These are phyloP conservation scores for Penstemon newberryi DNA, from an alignment of 257 asterid species.

Conservation along the genomic window DNA sequence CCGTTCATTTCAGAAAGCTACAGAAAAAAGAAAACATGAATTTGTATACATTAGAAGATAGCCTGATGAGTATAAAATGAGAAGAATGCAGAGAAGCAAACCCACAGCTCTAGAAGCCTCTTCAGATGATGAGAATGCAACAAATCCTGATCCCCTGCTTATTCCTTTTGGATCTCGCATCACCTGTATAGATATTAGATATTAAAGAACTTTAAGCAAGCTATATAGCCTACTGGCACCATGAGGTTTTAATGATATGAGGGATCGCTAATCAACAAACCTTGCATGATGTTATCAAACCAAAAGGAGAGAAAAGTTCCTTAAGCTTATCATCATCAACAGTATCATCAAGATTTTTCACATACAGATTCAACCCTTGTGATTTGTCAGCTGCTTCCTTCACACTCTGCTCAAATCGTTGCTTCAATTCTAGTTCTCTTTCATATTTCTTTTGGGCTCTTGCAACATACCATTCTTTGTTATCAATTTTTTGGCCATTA, in stretches of 20 bases:
- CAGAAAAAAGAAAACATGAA: neutral
- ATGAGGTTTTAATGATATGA: neutral
- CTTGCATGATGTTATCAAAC: constrained; percentile 64
- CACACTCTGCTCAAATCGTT: constrained; percentile 37
- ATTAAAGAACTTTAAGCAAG: neutral
- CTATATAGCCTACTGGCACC: no score
- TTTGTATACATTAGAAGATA: no score
- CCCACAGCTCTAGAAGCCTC: constrained; percentile 57
- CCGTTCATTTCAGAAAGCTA: constrained; percentile 71
- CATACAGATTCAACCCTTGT: constrained; percentile 42
- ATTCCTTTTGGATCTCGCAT: constrained; percentile 51
- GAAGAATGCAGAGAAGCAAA: neutral
- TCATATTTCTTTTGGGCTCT: constrained; percentile 60
- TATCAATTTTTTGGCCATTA: constrained; percentile 44
- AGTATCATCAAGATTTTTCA: constrained; percentile 54
- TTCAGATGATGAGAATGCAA: constrained; percentile 53
- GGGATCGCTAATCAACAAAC: constrained; percentile 25
- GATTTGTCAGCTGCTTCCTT: constrained; percentile 47
- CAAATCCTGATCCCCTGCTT: constrained; percentile 69
- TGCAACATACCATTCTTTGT: constrained; percentile 59
- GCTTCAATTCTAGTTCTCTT: constrained; percentile 49
- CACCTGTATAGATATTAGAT: constrained; percentile 37
- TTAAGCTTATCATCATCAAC: constrained; percentile 52
- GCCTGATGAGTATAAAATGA: neutral
- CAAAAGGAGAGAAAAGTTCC: constrained; percentile 61